These are phyloP conservation scores for Pichia scutulata DNA, from an alignment of 805 yeast genomes.

Conservation along the genomic window DNA sequence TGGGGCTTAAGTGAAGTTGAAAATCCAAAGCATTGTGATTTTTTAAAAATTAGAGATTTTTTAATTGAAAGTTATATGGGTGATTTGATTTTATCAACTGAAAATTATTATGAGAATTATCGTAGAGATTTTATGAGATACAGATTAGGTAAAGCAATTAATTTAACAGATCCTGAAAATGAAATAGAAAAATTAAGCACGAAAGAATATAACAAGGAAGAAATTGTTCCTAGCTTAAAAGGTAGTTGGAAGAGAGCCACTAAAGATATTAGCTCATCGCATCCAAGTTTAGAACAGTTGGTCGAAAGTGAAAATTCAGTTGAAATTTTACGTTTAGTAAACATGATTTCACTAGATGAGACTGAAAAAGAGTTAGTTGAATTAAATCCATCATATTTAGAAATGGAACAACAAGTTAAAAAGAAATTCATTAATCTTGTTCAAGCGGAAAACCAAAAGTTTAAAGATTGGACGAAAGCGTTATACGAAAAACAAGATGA, in stretches of 20 bases:
- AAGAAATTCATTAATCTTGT: constrained; percentile 37
- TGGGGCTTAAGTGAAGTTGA: constrained; percentile 91
- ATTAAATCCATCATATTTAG: constrained; percentile 40
- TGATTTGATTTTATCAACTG: constrained; percentile 71
- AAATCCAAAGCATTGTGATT: constrained; percentile 72
- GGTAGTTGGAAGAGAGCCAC: constrained; percentile 19
- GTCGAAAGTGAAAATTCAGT: constrained; percentile 24
- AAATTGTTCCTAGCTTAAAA: constrained; percentile 19
- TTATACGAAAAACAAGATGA: constrained; percentile 47
- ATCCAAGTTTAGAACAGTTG: constrained; percentile 25
- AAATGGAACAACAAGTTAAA: constrained; percentile 37
- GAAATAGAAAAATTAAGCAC: constrained; percentile 12
- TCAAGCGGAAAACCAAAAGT: constrained; percentile 44
- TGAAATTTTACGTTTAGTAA: constrained; percentile 33
- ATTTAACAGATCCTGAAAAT: constrained; percentile 10
- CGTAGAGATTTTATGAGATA: constrained; percentile 46
- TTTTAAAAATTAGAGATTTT: constrained; percentile 51
- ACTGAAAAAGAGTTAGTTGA: constrained; percentile 35
- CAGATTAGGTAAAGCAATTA: constrained; percentile 25
- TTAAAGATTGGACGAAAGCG: constrained; percentile 54
- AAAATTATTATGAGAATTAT: constrained; percentile 66
- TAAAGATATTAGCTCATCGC: constrained; percentile 12
- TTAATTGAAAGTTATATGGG: constrained; percentile 65
- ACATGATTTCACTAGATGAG: constrained; percentile 27
- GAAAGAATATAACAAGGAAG: constrained; percentile 16